A percentile compares a stretch with the other conserved stretches of the same genome.
Evolutionary conservation across 345 rosid species (phyloP).

Genomic region (Litchi chinensis): DNA sequence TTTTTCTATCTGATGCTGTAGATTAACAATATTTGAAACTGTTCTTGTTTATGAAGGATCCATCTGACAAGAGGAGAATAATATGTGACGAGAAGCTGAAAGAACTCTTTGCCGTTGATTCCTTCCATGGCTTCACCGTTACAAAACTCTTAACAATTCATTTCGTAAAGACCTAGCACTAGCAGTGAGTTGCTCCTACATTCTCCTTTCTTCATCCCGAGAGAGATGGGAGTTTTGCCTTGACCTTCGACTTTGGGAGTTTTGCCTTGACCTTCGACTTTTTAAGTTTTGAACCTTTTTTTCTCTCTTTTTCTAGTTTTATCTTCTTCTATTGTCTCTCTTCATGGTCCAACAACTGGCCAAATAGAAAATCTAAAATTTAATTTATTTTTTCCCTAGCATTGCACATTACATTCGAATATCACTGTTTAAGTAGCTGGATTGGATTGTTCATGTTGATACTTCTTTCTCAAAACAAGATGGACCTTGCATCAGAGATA

Average conservation of each 20-base stretch:
- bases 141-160: slow-evolving; percentile 43
- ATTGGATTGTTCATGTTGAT: neutral
- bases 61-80: slow-evolving; percentile 52
- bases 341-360: neutral
- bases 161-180: slow-evolving; percentile 47
- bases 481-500: neutral
- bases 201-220: neutral
- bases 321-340: neutral
- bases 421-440: neutral
- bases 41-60: slow-evolving; percentile 43
- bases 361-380: slow-evolving; percentile 14
- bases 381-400: slow-evolving; percentile 12
- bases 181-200: slow-evolving; percentile 21
- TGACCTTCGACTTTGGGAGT: slow-evolving; percentile 12
- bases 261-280: slow-evolving; percentile 13
- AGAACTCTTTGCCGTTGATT: slow-evolving; percentile 52
- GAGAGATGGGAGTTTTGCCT: slow-evolving; percentile 27
- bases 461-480: neutral
- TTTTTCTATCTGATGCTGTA: neutral
- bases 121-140: slow-evolving; percentile 51
- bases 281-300: neutral
- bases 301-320: neutral
- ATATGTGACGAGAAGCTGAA: slow-evolving; percentile 55
- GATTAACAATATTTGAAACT: neutral
- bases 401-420: neutral